Evolutionary conservation across 192 early-diverging fungal species (phyloP).

Genomic region (Podila horticola): DNA sequence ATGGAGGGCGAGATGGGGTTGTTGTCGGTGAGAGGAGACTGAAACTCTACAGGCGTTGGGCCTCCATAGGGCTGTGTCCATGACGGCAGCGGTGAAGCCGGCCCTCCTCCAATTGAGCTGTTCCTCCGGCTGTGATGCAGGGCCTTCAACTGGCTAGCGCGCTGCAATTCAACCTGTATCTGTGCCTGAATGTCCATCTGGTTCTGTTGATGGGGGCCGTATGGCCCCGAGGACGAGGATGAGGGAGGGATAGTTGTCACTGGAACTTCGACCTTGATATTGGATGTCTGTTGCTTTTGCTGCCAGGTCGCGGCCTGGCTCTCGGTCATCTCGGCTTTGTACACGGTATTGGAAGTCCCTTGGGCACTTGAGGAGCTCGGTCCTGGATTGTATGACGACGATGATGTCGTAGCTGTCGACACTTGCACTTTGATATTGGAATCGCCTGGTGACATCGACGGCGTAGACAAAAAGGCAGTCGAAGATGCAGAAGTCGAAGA

Average conservation of each 20-base stretch:
- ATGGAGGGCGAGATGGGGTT: neutral
- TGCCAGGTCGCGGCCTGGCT: conserved; percentile 27
- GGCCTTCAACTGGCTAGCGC: conserved; percentile 31
- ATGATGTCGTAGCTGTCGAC: neutral
- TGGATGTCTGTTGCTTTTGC: conserved; percentile 6
- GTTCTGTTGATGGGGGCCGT: neutral
- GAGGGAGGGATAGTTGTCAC: neutral
- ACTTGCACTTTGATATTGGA: conserved; percentile 1
- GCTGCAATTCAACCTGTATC: conserved; percentile 29
- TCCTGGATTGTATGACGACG: too few species aligned
- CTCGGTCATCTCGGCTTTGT: conserved; percentile 44
- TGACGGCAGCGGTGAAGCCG: conserved; percentile 27
- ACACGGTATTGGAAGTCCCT: conserved; percentile 1
- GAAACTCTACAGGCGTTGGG: conserved; percentile 42
- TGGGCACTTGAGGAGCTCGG: too few species aligned
- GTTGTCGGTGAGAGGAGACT: conserved; percentile 35
- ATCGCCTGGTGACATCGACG: neutral
- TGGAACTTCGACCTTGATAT: conserved; percentile 40
- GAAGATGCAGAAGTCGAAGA: neutral
- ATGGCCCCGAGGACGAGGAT: neutral
- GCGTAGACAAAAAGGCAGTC: neutral
- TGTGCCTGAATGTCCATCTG: conserved; percentile 24
- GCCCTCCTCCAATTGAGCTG: conserved; percentile 4
- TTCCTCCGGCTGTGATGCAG: conserved; percentile 20
- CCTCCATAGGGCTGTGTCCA: conserved; percentile 1